phyloP scores from a whole-genome alignment of 2,329 filamentous ascomycete genomes.

The Cladosporium sphaerospermum region DNA sequence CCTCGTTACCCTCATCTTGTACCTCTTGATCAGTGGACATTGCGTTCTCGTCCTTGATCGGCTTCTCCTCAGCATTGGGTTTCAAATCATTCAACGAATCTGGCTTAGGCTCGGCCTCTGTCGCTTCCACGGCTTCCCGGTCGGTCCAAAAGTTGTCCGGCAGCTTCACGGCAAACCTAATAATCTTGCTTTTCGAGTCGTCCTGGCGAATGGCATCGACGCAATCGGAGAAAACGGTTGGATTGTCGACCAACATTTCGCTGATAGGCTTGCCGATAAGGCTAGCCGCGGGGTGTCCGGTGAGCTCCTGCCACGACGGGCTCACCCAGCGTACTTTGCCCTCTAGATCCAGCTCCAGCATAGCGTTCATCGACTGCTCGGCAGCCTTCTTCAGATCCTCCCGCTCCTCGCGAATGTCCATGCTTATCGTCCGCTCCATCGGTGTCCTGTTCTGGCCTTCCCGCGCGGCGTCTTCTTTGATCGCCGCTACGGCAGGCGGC shows the following conservation, averaged over 20 bases:
- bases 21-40: slow-evolving; percentile 14
- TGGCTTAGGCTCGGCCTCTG: neutral
- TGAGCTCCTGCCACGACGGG: slow-evolving; percentile 88
- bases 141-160: slow-evolving; percentile 39
- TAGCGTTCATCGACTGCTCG: slow-evolving; percentile 93
- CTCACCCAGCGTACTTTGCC: slow-evolving; percentile 93
- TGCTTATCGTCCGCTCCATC: slow-evolving; percentile 64
- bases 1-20: neutral
- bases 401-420: slow-evolving; percentile 86
- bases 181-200: slow-evolving; percentile 85
- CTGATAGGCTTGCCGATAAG: slow-evolving; percentile 73
- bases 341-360: slow-evolving; percentile 87
- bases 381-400: slow-evolving; percentile 92
- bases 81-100: slow-evolving; percentile 28
- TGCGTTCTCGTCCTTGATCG: slow-evolving; percentile 17
- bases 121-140: neutral
- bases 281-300: slow-evolving; percentile 68
- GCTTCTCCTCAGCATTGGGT: neutral
- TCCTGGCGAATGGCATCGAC: slow-evolving; percentile 87
- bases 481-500: slow-evolving; percentile 39
- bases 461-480: slow-evolving; percentile 35
- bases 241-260: slow-evolving; percentile 75
- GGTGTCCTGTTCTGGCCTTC: slow-evolving; percentile 19
- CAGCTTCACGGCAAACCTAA: slow-evolving; percentile 65
- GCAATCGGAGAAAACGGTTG: slow-evolving; percentile 71